Evolutionary conservation across 495 filamentous ascomycete genomes (phyloP), one percentile per base, ranked within the genome.

Genomic region (Neurospora discreta): DNA sequence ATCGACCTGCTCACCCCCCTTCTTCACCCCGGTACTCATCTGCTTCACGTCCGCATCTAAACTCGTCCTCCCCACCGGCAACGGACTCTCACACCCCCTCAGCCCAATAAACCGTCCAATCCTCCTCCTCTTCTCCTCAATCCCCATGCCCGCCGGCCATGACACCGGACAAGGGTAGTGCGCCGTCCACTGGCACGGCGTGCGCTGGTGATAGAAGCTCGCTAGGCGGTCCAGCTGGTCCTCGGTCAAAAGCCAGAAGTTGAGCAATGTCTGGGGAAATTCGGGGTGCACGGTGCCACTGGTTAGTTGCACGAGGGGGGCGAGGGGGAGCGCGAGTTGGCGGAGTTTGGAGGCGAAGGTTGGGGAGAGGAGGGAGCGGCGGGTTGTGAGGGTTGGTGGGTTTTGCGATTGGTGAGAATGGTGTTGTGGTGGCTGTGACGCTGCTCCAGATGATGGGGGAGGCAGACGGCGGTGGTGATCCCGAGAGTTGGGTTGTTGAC

Each of bases 171-270:
- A 85, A 4, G 93, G 93, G 78, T 97, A 95, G n/a, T 81, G 77
- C 44, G 70, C 69, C 1, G 87, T 90, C 76, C 82, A 87, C 0
- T 73, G 20, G 78, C 80, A 74, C 46, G 89, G 83, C 69, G 89
- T 86, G 65, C 86, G 82, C 78, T 97, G 93, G 79, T 93, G 89
- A 80, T 93, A 95, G 78, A 91, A 90, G 43, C 83, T 81, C 9
- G 92, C 92, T 7, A 97, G 88, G 42, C 78, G 78, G 76, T 96
- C 92, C 52, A 94, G 87, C 78, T 95, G 84, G 26, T 74, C 77
- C 73, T 87, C 85, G 39, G 92, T 93, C 52, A 96, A 86, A 33
- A 95, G 87, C 83, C 90, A 91, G 84, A 89, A 94, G 78, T 86
- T 81, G 1, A 94, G 85, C 16, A 93, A 77, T 0, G 86, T 90